These are phyloP conservation scores for Fusarium buharicum DNA, from an alignment of 2,329 filamentous ascomycete species.

Conservation along the genomic window DNA sequence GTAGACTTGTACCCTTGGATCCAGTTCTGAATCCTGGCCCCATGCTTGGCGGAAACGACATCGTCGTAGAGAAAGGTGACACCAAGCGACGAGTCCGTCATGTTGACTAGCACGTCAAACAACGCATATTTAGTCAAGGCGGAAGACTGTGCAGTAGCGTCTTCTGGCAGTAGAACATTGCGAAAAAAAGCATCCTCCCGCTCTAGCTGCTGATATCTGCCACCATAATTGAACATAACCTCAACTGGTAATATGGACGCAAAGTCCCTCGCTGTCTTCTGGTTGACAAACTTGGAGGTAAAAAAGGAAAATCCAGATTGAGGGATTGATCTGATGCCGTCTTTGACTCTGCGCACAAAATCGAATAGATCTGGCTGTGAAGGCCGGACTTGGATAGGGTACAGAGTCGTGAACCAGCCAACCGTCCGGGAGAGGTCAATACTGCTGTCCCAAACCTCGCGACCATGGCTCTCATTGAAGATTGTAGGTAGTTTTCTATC, in stretches of 20 bases:
- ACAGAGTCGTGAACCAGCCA: conserved; percentile 52
- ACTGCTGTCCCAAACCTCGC: conserved; percentile 44
- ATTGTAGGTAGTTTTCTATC: conserved; percentile 42
- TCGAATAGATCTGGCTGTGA: conserved; percentile 3
- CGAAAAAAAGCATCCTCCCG: not conserved
- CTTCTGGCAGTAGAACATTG: not conserved
- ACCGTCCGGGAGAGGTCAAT: conserved; percentile 49
- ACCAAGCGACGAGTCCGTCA: not conserved
- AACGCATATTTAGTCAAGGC: not conserved
- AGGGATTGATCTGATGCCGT: conserved; percentile 21
- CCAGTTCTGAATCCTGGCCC: not conserved
- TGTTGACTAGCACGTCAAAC: not conserved
- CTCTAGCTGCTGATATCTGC: conserved; percentile 35
- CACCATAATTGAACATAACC: conserved; percentile 39
- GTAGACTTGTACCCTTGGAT: not conserved
- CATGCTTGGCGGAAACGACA: not conserved
- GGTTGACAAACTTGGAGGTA: conserved; percentile 18
- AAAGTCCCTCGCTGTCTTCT: conserved; percentile 42
- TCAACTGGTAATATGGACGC: conserved; percentile 48
- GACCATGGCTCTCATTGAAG: conserved; percentile 49
- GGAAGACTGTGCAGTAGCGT: not conserved
- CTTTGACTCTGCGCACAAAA: conserved; percentile 26
- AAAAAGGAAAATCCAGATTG: conserved; percentile 34
- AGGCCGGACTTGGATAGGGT: conserved; percentile 34
- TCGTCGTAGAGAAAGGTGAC: not conserved